phyloP scores from a whole-genome alignment of 495 filamentous ascomycete species.

The Talaromyces adpressus region DNA sequence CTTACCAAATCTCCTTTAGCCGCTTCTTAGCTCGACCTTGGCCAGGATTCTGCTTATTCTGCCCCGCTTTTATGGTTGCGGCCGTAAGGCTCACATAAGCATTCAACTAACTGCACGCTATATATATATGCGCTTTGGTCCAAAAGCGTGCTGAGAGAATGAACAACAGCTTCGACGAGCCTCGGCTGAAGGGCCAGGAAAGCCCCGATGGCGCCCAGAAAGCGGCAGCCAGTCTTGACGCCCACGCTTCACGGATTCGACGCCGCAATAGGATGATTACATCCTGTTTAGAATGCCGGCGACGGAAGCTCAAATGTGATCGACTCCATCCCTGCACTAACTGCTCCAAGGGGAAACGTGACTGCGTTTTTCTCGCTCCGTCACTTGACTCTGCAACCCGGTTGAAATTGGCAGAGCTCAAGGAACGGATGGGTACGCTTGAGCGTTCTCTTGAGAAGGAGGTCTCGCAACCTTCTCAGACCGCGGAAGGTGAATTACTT shows the following conservation, averaged over 20 bases:
- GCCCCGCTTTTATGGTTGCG: neutral
- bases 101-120: neutral
- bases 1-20: neutral
- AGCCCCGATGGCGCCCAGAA: neutral
- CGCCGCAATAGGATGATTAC: conserved; percentile 47
- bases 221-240: neutral
- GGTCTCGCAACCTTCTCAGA: conserved; percentile 10
- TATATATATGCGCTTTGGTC: neutral
- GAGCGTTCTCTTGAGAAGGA: conserved; percentile 53
- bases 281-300: conserved; percentile 62
- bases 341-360: conserved; percentile 32
- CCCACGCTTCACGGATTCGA: neutral
- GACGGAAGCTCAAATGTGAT: conserved; percentile 66
- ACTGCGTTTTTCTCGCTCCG: conserved; percentile 3
- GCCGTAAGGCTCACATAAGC: neutral
- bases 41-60: neutral
- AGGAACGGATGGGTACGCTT: conserved; percentile 60
- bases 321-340: conserved; percentile 62
- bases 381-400: conserved; percentile 10
- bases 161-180: neutral
- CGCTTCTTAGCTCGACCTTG: neutral
- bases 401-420: conserved; percentile 57
- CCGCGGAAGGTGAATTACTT: neutral
- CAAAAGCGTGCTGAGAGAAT: neutral
- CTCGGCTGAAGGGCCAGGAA: neutral